Percentiles rank a stretch among this genome's conserved stretches.
These are phyloP conservation scores for Colletotrichum sp. DNA, from an alignment of 2,329 filamentous ascomycete species.

Conservation along the genomic window DNA sequence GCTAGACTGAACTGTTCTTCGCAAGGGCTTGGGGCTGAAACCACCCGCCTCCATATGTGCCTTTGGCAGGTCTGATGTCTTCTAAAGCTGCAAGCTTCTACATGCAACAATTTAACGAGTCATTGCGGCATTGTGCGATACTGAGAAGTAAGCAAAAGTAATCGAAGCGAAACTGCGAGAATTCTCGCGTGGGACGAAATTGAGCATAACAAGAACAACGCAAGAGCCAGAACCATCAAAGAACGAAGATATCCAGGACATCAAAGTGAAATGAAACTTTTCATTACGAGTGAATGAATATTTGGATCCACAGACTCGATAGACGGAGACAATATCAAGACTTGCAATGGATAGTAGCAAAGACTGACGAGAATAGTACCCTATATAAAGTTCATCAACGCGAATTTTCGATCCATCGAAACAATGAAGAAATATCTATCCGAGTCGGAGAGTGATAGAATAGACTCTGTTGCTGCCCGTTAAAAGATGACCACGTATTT, in stretches of 20 bases:
- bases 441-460: rapidly evolving
- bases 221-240: background rate
- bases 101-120: rapidly evolving
- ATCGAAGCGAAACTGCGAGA: background rate
- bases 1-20: background rate
- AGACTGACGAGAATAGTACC: background rate
- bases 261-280: background rate
- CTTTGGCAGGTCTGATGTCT: background rate
- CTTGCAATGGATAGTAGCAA: rapidly evolving
- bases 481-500: background rate
- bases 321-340: background rate
- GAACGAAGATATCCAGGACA: background rate
- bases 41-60: background rate
- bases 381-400: background rate
- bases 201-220: background rate
- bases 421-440: background rate
- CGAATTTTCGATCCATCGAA: background rate
- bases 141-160: background rate
- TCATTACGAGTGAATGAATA: background rate
- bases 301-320: background rate
- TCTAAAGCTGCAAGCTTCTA: background rate
- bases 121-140: background rate
- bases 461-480: background rate
- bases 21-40: background rate
- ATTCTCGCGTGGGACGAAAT: background rate